Conservation (phyloP, 2,329 filamentous ascomycete species). For the Fusarium penzigii region DNA sequence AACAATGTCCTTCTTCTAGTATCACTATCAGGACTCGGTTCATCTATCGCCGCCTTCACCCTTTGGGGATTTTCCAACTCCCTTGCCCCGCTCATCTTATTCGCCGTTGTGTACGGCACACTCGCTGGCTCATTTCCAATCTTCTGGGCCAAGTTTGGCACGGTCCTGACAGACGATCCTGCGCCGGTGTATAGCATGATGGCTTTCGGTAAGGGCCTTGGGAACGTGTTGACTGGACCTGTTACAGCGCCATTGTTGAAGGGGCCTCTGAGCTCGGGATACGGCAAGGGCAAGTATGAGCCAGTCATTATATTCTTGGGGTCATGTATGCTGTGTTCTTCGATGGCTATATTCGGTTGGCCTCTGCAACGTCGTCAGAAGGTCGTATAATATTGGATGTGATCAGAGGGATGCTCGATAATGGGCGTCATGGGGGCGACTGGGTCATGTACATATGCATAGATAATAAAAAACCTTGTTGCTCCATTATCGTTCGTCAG, state of each 20-base stretch:
- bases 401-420: no score
- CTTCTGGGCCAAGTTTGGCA: slow-evolving; percentile 30
- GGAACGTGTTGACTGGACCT: slow-evolving; percentile 29
- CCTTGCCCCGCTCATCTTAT: slow-evolving; percentile 47
- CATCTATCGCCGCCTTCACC: slow-evolving; percentile 49
- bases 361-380: slow-evolving; percentile 1
- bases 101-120: slow-evolving; percentile 57
- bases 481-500: no score
- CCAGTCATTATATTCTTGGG: slow-evolving; percentile 18
- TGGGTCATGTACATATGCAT: no score
- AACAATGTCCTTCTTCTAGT: slow-evolving; percentile 46
- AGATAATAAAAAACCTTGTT: no score
- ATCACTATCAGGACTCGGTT: slow-evolving; percentile 45
- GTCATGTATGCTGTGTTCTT: slow-evolving; percentile 17
- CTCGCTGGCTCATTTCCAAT: slow-evolving; percentile 48
- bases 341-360: slow-evolving; percentile 8
- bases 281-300: slow-evolving; percentile 15
- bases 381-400: no score
- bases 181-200: slow-evolving; percentile 29
- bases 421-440: no score
- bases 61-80: slow-evolving; percentile 55
- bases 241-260: slow-evolving; percentile 24
- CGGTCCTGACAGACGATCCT: slow-evolving; percentile 29
- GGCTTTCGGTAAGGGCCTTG: slow-evolving; percentile 32
- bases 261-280: slow-evolving; percentile 9